Evolutionary conservation across 2,329 filamentous ascomycete genomes (phyloP).

Genomic region (Ampelomyces quisqualis): DNA sequence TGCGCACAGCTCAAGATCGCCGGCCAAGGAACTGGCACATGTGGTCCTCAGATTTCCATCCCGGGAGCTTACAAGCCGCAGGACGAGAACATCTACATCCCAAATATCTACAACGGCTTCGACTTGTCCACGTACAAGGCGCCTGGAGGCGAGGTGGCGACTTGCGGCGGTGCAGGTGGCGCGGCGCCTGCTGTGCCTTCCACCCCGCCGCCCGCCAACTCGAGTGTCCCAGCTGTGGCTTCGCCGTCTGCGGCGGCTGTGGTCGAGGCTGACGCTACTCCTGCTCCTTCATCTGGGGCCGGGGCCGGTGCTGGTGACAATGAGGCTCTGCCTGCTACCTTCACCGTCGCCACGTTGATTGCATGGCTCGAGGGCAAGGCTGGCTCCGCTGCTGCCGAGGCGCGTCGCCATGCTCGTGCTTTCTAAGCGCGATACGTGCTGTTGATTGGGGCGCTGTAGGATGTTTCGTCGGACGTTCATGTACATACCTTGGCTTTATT

Average conservation of each 20-base stretch:
- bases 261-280: constrained; percentile 4
- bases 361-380: constrained; percentile 25
- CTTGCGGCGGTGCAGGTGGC: constrained; percentile 27
- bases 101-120: constrained; percentile 41
- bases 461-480: constrained; percentile 7
- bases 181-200: constrained; percentile 10
- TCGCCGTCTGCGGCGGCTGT: constrained; percentile 2
- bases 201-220: constrained; percentile 12
- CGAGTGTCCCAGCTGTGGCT: constrained; percentile 11
- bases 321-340: constrained; percentile 19
- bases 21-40: constrained; percentile 40
- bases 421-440: constrained; percentile 2
- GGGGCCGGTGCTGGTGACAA: constrained; percentile 30
- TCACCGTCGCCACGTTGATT: constrained; percentile 29
- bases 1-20: constrained; percentile 48
- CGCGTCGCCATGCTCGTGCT: constrained; percentile 4
- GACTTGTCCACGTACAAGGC: constrained; percentile 32
- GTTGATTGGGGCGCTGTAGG: constrained; percentile 1
- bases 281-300: constrained; percentile 5
- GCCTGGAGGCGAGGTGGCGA: constrained; percentile 32
- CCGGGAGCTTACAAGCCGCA: constrained; percentile 43
- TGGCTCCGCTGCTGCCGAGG: constrained; percentile 3
- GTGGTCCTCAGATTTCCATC: constrained; percentile 44
- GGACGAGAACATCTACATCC: constrained; percentile 40
- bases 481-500: constrained; percentile 10